phyloP scores from a whole-genome alignment of 164 flowering plant species.

The Akebia trifoliata region DNA sequence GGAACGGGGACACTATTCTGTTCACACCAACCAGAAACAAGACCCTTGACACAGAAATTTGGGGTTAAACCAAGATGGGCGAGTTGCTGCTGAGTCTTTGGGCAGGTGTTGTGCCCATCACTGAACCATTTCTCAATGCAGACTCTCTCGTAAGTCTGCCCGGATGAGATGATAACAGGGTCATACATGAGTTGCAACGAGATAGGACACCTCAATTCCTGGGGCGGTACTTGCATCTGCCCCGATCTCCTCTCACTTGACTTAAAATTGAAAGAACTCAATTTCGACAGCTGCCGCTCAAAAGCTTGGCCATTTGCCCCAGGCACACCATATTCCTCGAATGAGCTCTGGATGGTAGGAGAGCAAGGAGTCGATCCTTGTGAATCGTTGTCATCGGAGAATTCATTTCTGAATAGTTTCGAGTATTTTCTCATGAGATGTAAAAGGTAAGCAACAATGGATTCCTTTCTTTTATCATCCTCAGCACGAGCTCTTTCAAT shows the following conservation, averaged over 20 bases:
- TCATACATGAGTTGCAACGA: constrained; percentile 97
- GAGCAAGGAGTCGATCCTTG: constrained; percentile 97
- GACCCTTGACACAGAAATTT: constrained; percentile 96
- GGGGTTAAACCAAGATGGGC: constrained; percentile 84
- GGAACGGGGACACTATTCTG: constrained; percentile 75
- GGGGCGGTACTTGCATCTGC: constrained; percentile 76
- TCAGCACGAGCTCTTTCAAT: constrained; percentile 76
- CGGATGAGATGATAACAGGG: constrained; percentile 92
- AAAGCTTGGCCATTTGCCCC: constrained; percentile 46
- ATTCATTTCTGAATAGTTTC: constrained; percentile 80
- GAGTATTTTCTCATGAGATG: constrained; percentile 96
- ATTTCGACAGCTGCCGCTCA: constrained; percentile 76
- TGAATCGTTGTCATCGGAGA: constrained; percentile 94
- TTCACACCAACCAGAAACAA: constrained; percentile 93
- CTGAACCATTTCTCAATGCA: constrained; percentile 98
- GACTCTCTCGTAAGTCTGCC: constrained; percentile 89
- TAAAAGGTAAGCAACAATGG: constrained; percentile 86
- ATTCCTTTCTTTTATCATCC: constrained; percentile 95
- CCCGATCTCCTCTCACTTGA: constrained; percentile 48
- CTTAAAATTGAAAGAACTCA: constrained; percentile 74
- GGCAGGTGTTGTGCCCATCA: constrained; percentile 94
- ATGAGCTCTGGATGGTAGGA: constrained; percentile 65
- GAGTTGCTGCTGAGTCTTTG: constrained; percentile 90
- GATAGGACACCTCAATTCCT: constrained; percentile 94
- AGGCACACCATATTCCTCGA: constrained; percentile 45